These are phyloP conservation scores for Tetradesmus lagerheimii DNA, from an alignment of 139 green algal species.

Conservation along the genomic window DNA sequence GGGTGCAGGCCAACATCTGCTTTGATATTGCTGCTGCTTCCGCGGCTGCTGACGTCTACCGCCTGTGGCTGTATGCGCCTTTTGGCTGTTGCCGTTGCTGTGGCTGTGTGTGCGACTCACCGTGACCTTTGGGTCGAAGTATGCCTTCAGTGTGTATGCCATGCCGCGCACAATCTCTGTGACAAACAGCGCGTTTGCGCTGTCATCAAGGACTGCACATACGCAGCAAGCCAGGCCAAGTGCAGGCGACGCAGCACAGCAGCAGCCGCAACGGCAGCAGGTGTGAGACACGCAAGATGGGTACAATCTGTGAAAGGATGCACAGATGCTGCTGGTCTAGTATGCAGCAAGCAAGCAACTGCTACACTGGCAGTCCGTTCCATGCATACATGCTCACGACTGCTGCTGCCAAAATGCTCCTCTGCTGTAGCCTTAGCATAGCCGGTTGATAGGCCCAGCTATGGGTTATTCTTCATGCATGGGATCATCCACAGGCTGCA, in stretches of 20 bases:
- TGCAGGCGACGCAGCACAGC: neutral
- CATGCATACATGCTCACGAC: neutral
- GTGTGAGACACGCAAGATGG: neutral
- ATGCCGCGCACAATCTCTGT: conserved; percentile 96
- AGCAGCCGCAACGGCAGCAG: neutral
- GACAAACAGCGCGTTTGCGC: conserved; percentile 95
- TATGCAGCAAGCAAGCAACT: no score
- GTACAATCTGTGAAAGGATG: neutral
- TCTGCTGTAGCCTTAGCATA: no score
- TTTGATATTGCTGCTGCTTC: neutral
- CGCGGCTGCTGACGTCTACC: neutral
- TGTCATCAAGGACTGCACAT: conserved; percentile 90
- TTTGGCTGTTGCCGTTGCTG: neutral
- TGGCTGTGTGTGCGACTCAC: conserved; percentile 58
- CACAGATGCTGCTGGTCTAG: neutral
- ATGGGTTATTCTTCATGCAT: neutral
- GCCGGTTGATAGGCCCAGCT: no score
- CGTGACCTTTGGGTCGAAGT: conserved; percentile 98
- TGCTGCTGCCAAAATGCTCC: neutral
- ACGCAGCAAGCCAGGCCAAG: neutral
- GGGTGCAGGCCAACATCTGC: neutral
- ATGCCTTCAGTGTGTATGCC: conserved; percentile 93
- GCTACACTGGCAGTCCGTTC: no score
- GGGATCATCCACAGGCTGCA: neutral
- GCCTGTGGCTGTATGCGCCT: neutral